These are phyloP conservation scores for Aspergillus pseudoglaucus DNA, from an alignment of 2,329 filamentous ascomycete species.

Conservation along the genomic window DNA sequence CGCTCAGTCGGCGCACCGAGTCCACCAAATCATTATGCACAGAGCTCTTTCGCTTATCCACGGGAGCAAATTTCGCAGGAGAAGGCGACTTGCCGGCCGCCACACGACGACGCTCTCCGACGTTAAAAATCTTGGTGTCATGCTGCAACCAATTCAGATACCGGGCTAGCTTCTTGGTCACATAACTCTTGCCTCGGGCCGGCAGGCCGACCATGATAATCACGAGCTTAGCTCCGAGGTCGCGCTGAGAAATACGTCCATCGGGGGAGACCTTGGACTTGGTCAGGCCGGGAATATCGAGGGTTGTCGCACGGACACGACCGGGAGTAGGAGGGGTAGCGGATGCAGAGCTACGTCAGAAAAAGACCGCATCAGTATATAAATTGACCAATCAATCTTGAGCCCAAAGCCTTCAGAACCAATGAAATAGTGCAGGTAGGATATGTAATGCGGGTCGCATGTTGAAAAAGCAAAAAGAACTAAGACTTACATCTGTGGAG, in stretches of 20 bases:
- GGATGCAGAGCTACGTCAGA: slow-evolving; percentile 14
- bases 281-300: slow-evolving; percentile 95
- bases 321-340: slow-evolving; percentile 57
- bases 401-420: neutral
- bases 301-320: slow-evolving; percentile 78
- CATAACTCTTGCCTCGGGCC: slow-evolving; percentile 94
- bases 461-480: slow-evolving; percentile 7
- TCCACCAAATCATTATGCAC: slow-evolving; percentile 38
- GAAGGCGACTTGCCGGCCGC: slow-evolving; percentile 53
- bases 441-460: slow-evolving; percentile 11
- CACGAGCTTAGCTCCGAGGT: slow-evolving; percentile 92
- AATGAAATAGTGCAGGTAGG: slow-evolving; percentile 1
- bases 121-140: slow-evolving; percentile 93
- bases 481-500: slow-evolving; percentile 53
- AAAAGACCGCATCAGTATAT: neutral
- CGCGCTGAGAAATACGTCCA: slow-evolving; percentile 83
- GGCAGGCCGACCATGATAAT: slow-evolving; percentile 98
- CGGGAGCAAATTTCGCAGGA: slow-evolving; percentile 12
- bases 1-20: slow-evolving; percentile 39
- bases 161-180: slow-evolving; percentile 93
- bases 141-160: slow-evolving; percentile 98
- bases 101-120: slow-evolving; percentile 80
- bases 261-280: slow-evolving; percentile 93
- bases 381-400: neutral
- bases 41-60: slow-evolving; percentile 18